A percentile compares a stretch with the other conserved stretches of the same genome.
phyloP scores from a whole-genome alignment of 2,329 filamentous ascomycete genomes.

The Pseudogymnoascus sp. region DNA sequence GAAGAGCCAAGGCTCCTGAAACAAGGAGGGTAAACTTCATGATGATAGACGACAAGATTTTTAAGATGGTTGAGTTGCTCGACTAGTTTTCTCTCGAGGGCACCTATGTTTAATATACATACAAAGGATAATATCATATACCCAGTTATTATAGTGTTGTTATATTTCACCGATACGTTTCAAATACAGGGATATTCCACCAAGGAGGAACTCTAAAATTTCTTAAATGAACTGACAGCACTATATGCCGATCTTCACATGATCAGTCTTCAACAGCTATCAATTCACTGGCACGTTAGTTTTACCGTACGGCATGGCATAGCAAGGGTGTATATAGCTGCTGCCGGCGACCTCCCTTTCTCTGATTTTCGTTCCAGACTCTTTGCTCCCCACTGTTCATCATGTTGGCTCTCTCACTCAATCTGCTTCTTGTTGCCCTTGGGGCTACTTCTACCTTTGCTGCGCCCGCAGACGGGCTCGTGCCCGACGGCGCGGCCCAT shows the following conservation, averaged over 20 bases:
- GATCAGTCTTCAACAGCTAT: background rate
- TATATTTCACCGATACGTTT: constrained; percentile 3
- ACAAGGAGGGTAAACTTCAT: constrained; percentile 5
- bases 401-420: background rate
- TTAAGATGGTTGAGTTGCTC: background rate
- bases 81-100: background rate
- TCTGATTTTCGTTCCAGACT: background rate
- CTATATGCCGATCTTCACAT: background rate
- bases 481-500: constrained; percentile 4
- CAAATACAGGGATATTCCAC: background rate
- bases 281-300: background rate
- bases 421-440: background rate
- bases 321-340: constrained; percentile 1
- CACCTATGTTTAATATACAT: background rate
- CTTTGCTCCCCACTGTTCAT: background rate
- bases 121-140: background rate
- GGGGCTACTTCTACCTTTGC: background rate
- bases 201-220: background rate
- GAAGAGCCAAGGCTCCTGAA: background rate
- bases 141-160: background rate
- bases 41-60: background rate
- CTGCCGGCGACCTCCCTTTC: background rate
- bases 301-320: background rate
- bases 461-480: background rate
- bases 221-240: background rate